Evolutionary conservation across 2,329 filamentous ascomycete genomes (phyloP).

Genomic region (Penicillium rolfsii): DNA sequence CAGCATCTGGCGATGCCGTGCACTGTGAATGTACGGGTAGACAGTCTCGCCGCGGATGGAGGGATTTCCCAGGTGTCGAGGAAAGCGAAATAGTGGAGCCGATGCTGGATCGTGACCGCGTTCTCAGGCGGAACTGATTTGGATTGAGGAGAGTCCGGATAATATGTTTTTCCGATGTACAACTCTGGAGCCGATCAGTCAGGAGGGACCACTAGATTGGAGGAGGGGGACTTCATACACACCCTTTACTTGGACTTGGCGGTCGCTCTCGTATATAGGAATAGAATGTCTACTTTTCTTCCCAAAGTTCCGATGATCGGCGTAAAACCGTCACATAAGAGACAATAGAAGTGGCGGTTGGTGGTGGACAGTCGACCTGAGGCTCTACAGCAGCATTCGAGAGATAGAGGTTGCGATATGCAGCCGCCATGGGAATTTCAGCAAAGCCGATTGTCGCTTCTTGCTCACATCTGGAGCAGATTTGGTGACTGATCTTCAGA

Average conservation of each 20-base stretch:
- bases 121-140: slow-evolving; percentile 34
- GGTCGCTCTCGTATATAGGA: not conserved
- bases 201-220: slow-evolving; percentile 14
- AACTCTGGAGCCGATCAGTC: slow-evolving; percentile 22
- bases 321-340: not conserved
- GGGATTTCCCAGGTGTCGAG: slow-evolving; percentile 16
- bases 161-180: slow-evolving; percentile 38
- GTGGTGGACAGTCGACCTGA: not conserved
- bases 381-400: slow-evolving; percentile 29
- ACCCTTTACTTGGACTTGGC: slow-evolving; percentile 10
- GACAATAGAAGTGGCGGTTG: not conserved
- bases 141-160: slow-evolving; percentile 33
- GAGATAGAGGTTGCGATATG: not conserved
- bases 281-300: not conserved
- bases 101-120: slow-evolving; percentile 32
- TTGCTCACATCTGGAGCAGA: not conserved
- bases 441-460: not conserved
- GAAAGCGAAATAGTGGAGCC: slow-evolving; percentile 27
- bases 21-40: slow-evolving; percentile 13
- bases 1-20: slow-evolving; percentile 44
- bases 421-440: not conserved
- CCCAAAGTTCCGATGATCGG: not conserved
- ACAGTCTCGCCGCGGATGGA: slow-evolving; percentile 17
- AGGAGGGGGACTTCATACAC: slow-evolving; percentile 22
- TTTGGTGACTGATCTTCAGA: not conserved